Conservation (phyloP, 2,329 filamentous ascomycete species). For the Zasmidium cellare region DNA sequence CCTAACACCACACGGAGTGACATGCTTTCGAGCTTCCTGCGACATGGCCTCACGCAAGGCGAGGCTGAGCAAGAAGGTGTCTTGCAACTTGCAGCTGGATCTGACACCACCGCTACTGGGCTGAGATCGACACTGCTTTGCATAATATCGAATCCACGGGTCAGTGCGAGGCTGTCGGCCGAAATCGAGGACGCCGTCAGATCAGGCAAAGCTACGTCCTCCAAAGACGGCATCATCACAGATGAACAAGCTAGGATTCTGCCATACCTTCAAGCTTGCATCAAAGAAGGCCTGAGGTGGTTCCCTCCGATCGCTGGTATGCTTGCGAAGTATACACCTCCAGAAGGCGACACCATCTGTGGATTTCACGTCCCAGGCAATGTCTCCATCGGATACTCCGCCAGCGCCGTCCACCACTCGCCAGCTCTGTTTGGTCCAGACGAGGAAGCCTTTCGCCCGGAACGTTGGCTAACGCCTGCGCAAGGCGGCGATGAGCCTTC, state of each 20-base stretch:
- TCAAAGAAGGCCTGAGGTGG: constrained; percentile 41
- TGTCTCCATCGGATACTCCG: constrained; percentile 25
- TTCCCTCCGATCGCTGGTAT: constrained; percentile 39
- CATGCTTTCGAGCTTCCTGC: constrained; percentile 14
- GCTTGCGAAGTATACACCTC: constrained; percentile 36
- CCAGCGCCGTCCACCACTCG: constrained; percentile 23
- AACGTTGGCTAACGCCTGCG: constrained; percentile 47
- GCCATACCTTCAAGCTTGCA: constrained; percentile 41
- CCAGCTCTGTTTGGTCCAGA: constrained; percentile 31
- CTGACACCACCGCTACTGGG: constrained; percentile 53
- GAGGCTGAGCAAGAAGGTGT: constrained; percentile 9
- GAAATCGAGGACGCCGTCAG: constrained; percentile 41
- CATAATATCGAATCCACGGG: constrained; percentile 21
- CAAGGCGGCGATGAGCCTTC: constrained; percentile 6
- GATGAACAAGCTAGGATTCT: constrained; percentile 29
- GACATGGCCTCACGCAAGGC: constrained; percentile 7
- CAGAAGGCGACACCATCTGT: constrained; percentile 36
- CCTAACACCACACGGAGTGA: constrained; percentile 5
- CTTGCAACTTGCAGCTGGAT: constrained; percentile 39
- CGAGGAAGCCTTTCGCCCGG: constrained; percentile 49
- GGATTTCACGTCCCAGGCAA: constrained; percentile 29
- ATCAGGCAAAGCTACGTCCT: background rate
- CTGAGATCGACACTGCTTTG: constrained; percentile 31
- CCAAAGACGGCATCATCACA: background rate
- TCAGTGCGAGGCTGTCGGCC: constrained; percentile 46